A percentile compares a stretch with the other conserved stretches of the same genome.
These are phyloP conservation scores for Nakataea oryzae DNA, from an alignment of 2,329 filamentous ascomycete species.

Conservation along the genomic window DNA sequence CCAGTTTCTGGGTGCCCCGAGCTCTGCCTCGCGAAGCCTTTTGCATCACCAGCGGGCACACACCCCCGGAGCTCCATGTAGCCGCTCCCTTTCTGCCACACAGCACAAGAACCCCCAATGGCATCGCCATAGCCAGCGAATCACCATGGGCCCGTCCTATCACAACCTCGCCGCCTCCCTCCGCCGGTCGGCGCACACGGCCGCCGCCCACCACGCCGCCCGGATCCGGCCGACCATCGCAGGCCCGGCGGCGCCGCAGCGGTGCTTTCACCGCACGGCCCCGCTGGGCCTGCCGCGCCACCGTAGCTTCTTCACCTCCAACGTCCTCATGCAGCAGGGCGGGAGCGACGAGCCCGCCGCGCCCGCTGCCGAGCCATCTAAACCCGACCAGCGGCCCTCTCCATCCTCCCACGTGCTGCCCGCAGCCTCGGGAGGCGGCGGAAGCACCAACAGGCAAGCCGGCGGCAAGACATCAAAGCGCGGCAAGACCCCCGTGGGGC, in stretches of 20 bases:
- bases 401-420: not conserved
- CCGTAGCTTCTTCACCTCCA: constrained; percentile 57
- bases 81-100: too few species aligned
- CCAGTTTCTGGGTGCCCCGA: too few species aligned
- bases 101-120: too few species aligned
- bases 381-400: not conserved
- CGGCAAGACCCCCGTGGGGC: not conserved
- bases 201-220: not conserved
- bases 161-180: not conserved
- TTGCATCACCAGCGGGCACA: too few species aligned
- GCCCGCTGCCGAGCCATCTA: not conserved
- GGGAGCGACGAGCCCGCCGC: constrained; percentile 6
- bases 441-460: constrained; percentile 4
- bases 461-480: not conserved
- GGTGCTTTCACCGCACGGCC: constrained; percentile 35
- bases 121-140: not conserved
- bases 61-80: not conserved
- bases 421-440: not conserved
- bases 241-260: constrained; percentile 12
- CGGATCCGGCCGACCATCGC: constrained; percentile 1
- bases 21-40: too few species aligned
- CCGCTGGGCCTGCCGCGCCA: constrained; percentile 37
- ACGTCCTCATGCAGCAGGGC: constrained; percentile 38
- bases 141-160: not conserved
- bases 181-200: not conserved